Evolutionary conservation across 2,329 filamentous ascomycete species (phyloP), one percentile per base, ranked within the genome.

Genomic region (Diplocarpon rosae): DNA sequence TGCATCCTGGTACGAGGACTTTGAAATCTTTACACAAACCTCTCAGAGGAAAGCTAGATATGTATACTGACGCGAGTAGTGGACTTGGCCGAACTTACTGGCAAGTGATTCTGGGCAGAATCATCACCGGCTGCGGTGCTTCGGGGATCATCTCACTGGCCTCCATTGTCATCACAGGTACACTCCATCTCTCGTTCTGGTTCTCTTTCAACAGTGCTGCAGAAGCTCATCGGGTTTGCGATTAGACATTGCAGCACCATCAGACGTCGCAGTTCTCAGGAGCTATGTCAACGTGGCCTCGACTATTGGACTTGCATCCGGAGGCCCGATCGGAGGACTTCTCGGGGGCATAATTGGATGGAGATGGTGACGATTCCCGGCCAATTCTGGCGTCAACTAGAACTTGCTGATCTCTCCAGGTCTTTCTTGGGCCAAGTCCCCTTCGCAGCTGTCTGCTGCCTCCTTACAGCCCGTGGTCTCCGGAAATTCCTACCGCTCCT

Each of bases 391-490:
- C 14, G n/a, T 15, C n/a, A 17, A 10, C 9, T 17, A 5, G 33
- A 35, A 35, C 15, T 27, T 11, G 36, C 16, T 39, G 27, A 43
- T 30, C 3, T 43, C 27, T 20, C 13, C 34, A 52, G 49, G 69
- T 74, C 73, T 0, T 80, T 80, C 52, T 55, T 72, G 1, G 68
- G 69, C 6, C 76, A 80, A 58, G 65, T 69, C 0, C 76, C 76
- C 0, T 60, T 76, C 33, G 50, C 50, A 44, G 16, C 35, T 38
- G 36, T 27, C 1, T 52, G 43, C 37, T 51, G 50, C 32, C 5
- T 52, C 13, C 35, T 52, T 17, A 46, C 51, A 32, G 37, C 42
- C 8, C 39, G 24, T 8, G 43, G 46, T 37, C 40, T 51, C 30
- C 35, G 30, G 20, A 37, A 13, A 10, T 43, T 30, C 27, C 43